phyloP scores from a whole-genome alignment of 2,329 filamentous ascomycete species.

The Aspergillus jensenii region DNA sequence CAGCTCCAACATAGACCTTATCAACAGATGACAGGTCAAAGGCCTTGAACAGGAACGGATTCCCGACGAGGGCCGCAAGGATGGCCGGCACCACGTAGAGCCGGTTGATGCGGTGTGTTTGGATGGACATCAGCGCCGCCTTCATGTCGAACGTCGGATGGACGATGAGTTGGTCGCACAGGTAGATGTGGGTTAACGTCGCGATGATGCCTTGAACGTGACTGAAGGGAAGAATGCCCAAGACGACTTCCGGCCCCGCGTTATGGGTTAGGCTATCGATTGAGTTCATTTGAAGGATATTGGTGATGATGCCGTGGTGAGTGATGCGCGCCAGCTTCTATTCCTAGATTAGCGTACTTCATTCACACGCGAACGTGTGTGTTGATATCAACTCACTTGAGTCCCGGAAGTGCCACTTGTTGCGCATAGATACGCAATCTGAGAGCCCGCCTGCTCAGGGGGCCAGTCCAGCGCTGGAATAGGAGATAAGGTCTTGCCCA shows the following conservation, averaged over 20 bases:
- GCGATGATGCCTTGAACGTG: neutral
- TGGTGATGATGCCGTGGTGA: conserved; percentile 7
- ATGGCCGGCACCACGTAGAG: conserved; percentile 5
- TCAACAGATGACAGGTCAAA: conserved; percentile 8
- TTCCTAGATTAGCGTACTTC: too few species aligned
- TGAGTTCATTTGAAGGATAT: conserved; percentile 33
- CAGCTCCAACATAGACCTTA: conserved; percentile 1
- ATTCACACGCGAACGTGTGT: too few species aligned
- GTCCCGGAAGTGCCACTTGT: conserved; percentile 11
- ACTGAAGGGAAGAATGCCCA: conserved; percentile 1
- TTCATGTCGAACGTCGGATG: conserved; percentile 8
- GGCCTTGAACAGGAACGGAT: conserved; percentile 3
- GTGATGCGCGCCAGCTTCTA: conserved; percentile 7
- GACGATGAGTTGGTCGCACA: conserved; percentile 1
- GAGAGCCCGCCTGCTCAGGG: neutral
- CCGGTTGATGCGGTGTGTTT: neutral
- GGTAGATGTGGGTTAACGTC: neutral
- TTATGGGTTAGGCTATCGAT: conserved; percentile 1
- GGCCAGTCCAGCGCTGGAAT: neutral
- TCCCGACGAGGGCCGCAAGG: conserved; percentile 4
- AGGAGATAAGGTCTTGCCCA: neutral
- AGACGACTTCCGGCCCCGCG: neutral
- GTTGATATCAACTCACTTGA: neutral
- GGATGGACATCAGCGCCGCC: neutral
- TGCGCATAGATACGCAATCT: conserved; percentile 4